Percentiles rank a stretch among this genome's conserved stretches.
Conservation (phyloP, 208 protist genomes). For the Vickermania ingenoplastis region DNA sequence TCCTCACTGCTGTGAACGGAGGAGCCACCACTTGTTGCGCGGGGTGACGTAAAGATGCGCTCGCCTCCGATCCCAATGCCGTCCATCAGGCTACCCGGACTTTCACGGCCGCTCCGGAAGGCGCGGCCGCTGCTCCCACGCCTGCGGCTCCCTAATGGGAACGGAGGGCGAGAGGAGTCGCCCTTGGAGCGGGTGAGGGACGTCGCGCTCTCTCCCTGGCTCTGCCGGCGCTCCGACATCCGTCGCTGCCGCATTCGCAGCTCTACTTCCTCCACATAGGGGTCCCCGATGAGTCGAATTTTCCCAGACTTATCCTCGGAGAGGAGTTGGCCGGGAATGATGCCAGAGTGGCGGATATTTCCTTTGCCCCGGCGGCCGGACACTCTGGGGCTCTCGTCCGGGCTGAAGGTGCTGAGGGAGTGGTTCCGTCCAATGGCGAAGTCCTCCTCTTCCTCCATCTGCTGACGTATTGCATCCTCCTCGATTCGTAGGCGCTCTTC, state of each 20-base stretch:
- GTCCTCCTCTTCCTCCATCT: neutral
- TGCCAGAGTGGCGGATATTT: slow-evolving; percentile 10
- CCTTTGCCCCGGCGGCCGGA: neutral
- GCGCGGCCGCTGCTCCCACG: neutral
- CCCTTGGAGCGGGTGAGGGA: neutral
- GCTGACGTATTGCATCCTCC: neutral
- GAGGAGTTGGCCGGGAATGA: slow-evolving; percentile 29
- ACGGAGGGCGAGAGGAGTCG: neutral
- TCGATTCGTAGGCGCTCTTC: too few species aligned
- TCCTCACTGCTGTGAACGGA: neutral
- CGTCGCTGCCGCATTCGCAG: slow-evolving; percentile 27
- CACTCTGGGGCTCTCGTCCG: neutral
- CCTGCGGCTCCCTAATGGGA: neutral
- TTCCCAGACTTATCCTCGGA: slow-evolving; percentile 6
- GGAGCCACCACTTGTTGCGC: neutral
- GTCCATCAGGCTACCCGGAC: neutral
- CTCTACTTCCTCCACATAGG: slow-evolving; percentile 26
- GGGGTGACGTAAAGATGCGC: neutral
- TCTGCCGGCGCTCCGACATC: slow-evolving; percentile 8
- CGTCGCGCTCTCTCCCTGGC: neutral
- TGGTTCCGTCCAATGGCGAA: neutral
- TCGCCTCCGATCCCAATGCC: neutral
- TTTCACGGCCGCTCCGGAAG: neutral
- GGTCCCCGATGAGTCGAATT: slow-evolving; percentile 34
- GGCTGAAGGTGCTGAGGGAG: neutral